These are phyloP conservation scores for Claviceps capensis DNA, from an alignment of 2,329 filamentous ascomycete species.

Conservation along the genomic window DNA sequence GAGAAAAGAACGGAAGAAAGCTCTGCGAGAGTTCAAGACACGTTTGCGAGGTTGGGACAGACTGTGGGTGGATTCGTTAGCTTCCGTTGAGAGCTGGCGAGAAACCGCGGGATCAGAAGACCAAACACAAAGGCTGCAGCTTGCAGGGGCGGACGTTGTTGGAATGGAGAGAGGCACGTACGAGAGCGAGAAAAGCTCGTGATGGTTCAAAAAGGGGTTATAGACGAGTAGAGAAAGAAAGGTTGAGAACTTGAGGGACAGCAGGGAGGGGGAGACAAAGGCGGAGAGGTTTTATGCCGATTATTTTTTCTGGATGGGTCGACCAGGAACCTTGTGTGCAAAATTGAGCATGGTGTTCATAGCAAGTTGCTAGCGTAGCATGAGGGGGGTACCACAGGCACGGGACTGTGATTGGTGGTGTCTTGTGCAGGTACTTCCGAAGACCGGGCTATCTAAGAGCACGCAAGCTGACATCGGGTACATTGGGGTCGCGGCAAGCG, in stretches of 20 bases:
- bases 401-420: too few relatives aligned
- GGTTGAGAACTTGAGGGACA: background rate
- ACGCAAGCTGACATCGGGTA: too few relatives aligned
- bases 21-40: slow-evolving; percentile 1
- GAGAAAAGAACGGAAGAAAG: background rate
- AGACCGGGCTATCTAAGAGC: slow-evolving; percentile 1
- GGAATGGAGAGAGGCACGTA: background rate
- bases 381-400: background rate
- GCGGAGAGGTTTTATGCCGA: slow-evolving; percentile 7
- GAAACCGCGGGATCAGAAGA: too few relatives aligned
- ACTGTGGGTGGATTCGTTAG: background rate
- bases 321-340: background rate
- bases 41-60: background rate
- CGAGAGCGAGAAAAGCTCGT: background rate
- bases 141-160: background rate
- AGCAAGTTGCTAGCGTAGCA: background rate
- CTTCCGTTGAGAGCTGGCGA: background rate
- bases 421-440: slow-evolving; percentile 1
- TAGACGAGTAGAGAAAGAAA: background rate
- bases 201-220: background rate
- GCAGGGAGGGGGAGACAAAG: slow-evolving; percentile 4
- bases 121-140: background rate
- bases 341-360: too few relatives aligned
- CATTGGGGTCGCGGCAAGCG: too few relatives aligned
- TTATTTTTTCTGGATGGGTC: background rate